phyloP scores from a whole-genome alignment of 768 basidiomycete genomes.

The Mycena vulgaris region DNA sequence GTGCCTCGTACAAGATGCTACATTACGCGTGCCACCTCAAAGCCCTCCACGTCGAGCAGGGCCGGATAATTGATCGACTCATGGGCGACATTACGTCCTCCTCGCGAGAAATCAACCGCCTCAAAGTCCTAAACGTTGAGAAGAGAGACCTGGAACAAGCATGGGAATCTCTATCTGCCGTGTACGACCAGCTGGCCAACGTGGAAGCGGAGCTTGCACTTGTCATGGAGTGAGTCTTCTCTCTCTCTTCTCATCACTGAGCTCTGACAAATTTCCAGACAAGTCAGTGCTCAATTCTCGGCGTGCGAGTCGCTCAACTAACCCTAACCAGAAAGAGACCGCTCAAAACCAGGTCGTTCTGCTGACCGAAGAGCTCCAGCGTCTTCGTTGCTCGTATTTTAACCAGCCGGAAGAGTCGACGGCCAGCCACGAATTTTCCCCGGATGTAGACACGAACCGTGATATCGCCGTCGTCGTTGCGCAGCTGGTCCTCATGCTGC shows the following conservation, averaged over 20 bases:
- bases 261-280: slow-evolving; percentile 24
- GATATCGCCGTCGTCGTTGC: neutral
- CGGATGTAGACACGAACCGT: neutral
- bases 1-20: slow-evolving; percentile 31
- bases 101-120: slow-evolving; percentile 31
- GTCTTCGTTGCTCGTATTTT: no score
- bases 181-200: slow-evolving; percentile 25
- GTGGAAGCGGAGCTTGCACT: slow-evolving; percentile 29
- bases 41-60: slow-evolving; percentile 24
- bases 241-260: neutral
- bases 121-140: slow-evolving; percentile 31
- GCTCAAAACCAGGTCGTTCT: no score
- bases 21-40: slow-evolving; percentile 33
- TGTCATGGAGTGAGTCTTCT: slow-evolving; percentile 27
- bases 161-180: slow-evolving; percentile 18
- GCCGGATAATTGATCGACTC: slow-evolving; percentile 11
- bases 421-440: no score
- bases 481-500: slow-evolving; percentile 10
- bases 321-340: no score
- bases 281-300: slow-evolving; percentile 26
- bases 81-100: neutral
- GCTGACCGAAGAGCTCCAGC: slow-evolving; percentile 32
- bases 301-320: neutral
- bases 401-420: no score
- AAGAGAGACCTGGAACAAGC: slow-evolving; percentile 28